Evolutionary conservation across 2,329 filamentous ascomycete species (phyloP), one percentile per base, ranked within the genome.

Genomic region (Chrysosporium keratinophilum): DNA sequence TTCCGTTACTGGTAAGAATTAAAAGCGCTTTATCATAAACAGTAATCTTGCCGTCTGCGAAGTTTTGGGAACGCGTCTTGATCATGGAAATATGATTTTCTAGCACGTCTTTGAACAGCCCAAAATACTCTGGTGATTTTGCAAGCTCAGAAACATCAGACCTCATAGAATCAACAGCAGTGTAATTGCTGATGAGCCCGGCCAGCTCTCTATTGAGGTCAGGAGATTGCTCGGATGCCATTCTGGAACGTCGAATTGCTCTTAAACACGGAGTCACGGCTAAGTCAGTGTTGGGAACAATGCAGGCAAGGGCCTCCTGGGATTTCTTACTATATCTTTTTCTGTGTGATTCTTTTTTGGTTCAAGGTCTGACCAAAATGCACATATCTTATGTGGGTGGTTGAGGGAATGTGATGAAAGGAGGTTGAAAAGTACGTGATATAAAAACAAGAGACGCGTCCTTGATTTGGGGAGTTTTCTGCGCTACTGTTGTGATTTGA

Each of bases 21-120:
- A 73, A 50, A 15, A 74, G 56, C n/a, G 66, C 64, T 52, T 64
- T 67, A 59, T 74, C 71, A 33, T 67, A 73, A 56, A 72, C 57
- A 1, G 67, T 73, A 54, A 72, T 57, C 50, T 72, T 64, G 5
- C 62, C 64, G 41, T 70, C 65, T 33, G 67, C 54, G n/a, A 68
- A 59, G 3, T 60, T 58, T 51, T 65, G 63, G 1, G 68, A 67
- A 45, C 71, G 71, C 23, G 62, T 61, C 42, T 63, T 64, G 55
- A 72, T 61, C 23, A 71, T 57, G 9, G 60, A 57, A 14, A 69
- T 53, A 54, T 72, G 68, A 42, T 66, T 67, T 19, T 60, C 61
- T 41, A 74, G 52, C 14, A 69, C 62, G 31, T 65, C 58, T 39
- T 63, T 60, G 49, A 74, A 65, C 1, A 63, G 52, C 1, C 52